Percentiles rank a stretch among this genome's conserved stretches.
phyloP scores from a whole-genome alignment of 495 filamentous ascomycete species.

The Pseudomonodictys pantanalensis region DNA sequence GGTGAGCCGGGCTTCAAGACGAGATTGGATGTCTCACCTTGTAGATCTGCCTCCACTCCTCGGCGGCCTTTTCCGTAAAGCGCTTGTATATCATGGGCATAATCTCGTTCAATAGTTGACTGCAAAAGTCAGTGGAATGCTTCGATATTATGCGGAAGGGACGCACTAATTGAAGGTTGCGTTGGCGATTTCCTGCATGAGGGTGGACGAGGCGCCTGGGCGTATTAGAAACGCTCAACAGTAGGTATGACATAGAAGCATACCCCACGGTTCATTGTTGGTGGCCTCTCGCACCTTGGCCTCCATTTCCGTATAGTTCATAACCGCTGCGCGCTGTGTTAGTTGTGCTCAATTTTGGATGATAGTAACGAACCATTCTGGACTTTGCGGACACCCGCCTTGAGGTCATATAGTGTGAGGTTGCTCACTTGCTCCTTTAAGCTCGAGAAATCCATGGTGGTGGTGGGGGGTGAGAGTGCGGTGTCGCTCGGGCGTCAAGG shows the following conservation, averaged over 20 bases:
- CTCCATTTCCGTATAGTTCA: constrained; percentile 99
- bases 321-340: constrained; percentile 64
- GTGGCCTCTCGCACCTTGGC: constrained; percentile 65
- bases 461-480: not conserved
- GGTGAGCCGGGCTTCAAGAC: constrained; percentile 3
- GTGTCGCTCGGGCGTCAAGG: not conserved
- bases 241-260: not conserved
- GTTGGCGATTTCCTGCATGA: constrained; percentile 94
- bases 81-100: constrained; percentile 99
- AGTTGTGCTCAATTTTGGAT: constrained; percentile 20
- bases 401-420: constrained; percentile 93
- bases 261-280: constrained; percentile 34
- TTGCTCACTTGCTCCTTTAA: constrained; percentile 89
- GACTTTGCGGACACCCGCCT: constrained; percentile 93
- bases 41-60: constrained; percentile 99
- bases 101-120: constrained; percentile 96
- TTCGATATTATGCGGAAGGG: not conserved
- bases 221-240: not conserved
- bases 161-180: constrained; percentile 97
- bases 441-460: constrained; percentile 76
- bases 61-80: constrained; percentile 96
- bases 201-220: constrained; percentile 85
- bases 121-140: constrained; percentile 42
- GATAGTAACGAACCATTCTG: constrained; percentile 77
- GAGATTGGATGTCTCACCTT: constrained; percentile 54